Evolutionary conservation across 176 grass and related monocot species (phyloP).

Genomic region (Themeda triandra): DNA sequence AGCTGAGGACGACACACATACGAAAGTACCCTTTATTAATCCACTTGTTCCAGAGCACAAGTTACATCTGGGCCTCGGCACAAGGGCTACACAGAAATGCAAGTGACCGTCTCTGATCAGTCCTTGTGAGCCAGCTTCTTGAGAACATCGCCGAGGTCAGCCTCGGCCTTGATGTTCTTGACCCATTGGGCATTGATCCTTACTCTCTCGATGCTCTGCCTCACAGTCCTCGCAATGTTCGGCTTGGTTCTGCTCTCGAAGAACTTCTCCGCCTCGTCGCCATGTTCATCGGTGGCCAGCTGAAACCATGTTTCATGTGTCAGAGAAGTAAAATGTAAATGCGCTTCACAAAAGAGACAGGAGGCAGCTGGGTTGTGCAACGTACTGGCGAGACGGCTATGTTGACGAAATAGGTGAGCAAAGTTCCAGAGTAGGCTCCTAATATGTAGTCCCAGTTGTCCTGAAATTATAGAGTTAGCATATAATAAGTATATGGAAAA

Average conservation of each 20-base stretch:
- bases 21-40: neutral
- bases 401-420: constrained; percentile 62
- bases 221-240: constrained; percentile 70
- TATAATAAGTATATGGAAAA: neutral
- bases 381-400: constrained; percentile 56
- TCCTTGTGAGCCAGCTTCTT: constrained; percentile 40
- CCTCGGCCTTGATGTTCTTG: constrained; percentile 55
- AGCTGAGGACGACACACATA: neutral
- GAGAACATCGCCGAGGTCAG: constrained; percentile 48
- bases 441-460: constrained; percentile 89
- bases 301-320: constrained; percentile 25
- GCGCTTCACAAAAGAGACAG: neutral
- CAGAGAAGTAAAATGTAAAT: neutral
- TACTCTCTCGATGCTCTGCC: constrained; percentile 80
- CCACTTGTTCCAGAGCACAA: neutral
- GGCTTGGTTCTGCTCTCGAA: constrained; percentile 70
- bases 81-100: neutral
- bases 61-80: neutral
- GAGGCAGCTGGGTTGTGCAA: neutral
- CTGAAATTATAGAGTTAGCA: constrained; percentile 45
- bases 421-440: constrained; percentile 70
- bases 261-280: constrained; percentile 75
- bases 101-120: constrained; percentile 11
- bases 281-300: constrained; percentile 70
- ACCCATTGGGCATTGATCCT: constrained; percentile 88